Base-by-base conservation (phyloP, 495 filamentous ascomycete species). In the Talaromyces nanjingensis region DNA sequence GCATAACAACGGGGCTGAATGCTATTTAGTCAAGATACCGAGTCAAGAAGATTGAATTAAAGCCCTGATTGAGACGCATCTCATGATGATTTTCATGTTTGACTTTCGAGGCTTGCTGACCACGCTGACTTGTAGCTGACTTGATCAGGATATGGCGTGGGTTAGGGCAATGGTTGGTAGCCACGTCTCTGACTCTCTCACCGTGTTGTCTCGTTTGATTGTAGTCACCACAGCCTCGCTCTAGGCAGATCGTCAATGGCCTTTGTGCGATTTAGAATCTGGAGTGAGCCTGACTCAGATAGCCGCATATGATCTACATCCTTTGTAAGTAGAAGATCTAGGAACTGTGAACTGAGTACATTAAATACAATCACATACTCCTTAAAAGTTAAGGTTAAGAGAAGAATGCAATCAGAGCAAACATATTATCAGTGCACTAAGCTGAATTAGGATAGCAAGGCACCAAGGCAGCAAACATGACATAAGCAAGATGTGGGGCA, bases 401-500 rank as follows among this genome's bases (percentile, higher is more conserved):
- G 9, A 37, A 14, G 37, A 42, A 42, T 42, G 37, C 37, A 39
- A 16, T 42, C 14, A 0, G 37, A 42, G 37, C 37, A 42, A n/a
- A 42, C 3, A 42, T 42, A 14, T 5, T 16, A 4, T 24, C 22
- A 14, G 20, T 52, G 47, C 53, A 29, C 53, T 56, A 56, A 56
- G 22, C 53, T 5, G 5, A 29, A 55, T 27, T 14, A 7, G 16
- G 52, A 14, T 6, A 14, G 5, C 22, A 56, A 55, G 22, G 53
- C 53, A 29, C 2, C 27, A 27, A 25, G 53, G 53, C 53, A 56
- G 0, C 53, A 18, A 22, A 22, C 24, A 0, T 56, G 22, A 56
- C 53, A 56, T 56, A 56, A 56, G 53, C 53, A 56, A 29, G 3
- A 56, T 56, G 22, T 29, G 53, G 53, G 53, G 27, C 53, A 56